Evolutionary conservation across 78 protist genomes (phyloP).

Genomic region (Abeoforma whisleri): DNA sequence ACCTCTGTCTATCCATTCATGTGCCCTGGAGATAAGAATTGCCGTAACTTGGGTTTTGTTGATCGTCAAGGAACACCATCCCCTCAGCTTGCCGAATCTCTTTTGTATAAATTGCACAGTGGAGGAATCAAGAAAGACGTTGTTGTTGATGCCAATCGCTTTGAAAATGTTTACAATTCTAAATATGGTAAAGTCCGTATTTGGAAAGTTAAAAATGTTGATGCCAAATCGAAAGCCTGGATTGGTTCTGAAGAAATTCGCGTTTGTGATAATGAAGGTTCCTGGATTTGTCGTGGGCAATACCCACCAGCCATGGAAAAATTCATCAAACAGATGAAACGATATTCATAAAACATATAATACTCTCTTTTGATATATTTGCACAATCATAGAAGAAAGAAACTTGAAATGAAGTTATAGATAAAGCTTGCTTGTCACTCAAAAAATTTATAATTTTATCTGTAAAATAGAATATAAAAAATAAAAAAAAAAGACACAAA

Average conservation of each 20-base stretch:
- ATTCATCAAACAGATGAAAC: too few species aligned
- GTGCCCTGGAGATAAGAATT: background rate
- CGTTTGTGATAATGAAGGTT: background rate
- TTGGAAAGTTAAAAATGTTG: background rate
- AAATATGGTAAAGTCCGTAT: background rate
- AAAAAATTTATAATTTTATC: too few species aligned
- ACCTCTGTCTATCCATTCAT: background rate
- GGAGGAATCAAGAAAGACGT: background rate
- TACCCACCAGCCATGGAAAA: too few species aligned
- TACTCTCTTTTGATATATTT: too few species aligned
- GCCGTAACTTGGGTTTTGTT: background rate
- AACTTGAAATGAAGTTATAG: too few species aligned
- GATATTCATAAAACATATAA: too few species aligned
- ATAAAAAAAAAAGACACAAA: too few species aligned
- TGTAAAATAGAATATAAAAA: too few species aligned
- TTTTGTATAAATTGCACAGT: background rate
- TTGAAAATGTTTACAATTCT: background rate
- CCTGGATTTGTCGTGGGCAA: conserved; percentile 3
- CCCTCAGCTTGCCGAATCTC: background rate
- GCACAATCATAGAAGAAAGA: too few species aligned
- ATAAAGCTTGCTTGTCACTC: too few species aligned
- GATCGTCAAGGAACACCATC: background rate
- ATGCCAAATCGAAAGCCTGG: background rate
- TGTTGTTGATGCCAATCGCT: background rate
- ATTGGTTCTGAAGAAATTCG: background rate